Conservation (phyloP, 306 rosid species). For the Quercus robur region DNA sequence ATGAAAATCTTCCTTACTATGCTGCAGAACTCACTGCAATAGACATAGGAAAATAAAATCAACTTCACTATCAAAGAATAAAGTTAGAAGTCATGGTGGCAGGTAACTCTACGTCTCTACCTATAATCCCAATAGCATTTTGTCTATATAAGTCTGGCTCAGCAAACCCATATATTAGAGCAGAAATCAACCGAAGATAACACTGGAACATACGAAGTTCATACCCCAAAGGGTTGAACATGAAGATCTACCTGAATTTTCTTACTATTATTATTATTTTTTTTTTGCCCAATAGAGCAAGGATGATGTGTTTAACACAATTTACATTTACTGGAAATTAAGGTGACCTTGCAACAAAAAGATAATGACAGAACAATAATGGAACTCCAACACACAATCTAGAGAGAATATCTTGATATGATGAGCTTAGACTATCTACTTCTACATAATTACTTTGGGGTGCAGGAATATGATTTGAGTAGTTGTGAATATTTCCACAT, state of each 20-base stretch:
- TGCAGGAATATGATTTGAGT: not conserved
- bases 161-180: not conserved
- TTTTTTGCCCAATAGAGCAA: not conserved
- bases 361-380: not conserved
- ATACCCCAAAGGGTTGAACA: not conserved
- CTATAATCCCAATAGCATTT: not conserved
- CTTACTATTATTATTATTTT: not conserved
- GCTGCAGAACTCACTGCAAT: slow-evolving; percentile 87
- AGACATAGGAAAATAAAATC: not conserved
- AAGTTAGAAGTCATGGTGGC: not conserved
- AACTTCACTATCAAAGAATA: not conserved
- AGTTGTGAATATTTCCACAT: not conserved
- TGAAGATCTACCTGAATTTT: not conserved
- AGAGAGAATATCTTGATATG: not conserved
- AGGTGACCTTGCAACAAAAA: not conserved
- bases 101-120: not conserved
- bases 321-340: not conserved
- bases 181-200: not conserved
- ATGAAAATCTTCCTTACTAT: slow-evolving; percentile 91
- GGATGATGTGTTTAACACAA: not conserved
- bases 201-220: not conserved
- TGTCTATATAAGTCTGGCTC: not conserved
- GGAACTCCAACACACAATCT: not conserved
- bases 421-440: not conserved
- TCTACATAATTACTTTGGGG: not conserved